phyloP scores from a whole-genome alignment of 2,329 filamentous ascomycete genomes.

The Fusarium sublunatum region DNA sequence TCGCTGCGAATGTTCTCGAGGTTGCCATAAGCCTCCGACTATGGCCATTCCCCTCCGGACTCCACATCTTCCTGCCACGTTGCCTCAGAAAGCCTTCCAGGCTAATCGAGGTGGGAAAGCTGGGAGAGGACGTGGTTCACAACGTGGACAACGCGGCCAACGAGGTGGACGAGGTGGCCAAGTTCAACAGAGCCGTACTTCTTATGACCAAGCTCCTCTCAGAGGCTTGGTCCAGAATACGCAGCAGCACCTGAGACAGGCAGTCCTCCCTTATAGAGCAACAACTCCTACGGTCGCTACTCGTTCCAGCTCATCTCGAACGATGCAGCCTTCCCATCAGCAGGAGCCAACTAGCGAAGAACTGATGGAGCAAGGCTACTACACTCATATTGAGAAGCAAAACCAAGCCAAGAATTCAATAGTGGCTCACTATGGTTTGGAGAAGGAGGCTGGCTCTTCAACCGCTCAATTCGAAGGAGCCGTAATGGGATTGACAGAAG shows the following conservation, averaged over 20 bases:
- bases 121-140: not conserved
- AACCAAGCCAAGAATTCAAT: not conserved
- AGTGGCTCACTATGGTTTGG: not conserved
- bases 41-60: not conserved
- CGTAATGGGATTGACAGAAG: not conserved
- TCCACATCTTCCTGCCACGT: not conserved
- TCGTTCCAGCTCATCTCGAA: not conserved
- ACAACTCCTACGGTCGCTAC: not conserved
- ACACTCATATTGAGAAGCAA: not conserved
- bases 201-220: not conserved
- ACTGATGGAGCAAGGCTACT: slow-evolving; percentile 53
- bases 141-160: not conserved
- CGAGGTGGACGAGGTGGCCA: not conserved
- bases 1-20: slow-evolving; percentile 28
- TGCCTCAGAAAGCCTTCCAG: not conserved
- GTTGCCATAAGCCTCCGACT: slow-evolving; percentile 17
- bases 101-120: not conserved
- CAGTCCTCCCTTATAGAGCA: too few species aligned
- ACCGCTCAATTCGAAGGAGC: not conserved
- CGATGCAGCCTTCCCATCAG: not conserved
- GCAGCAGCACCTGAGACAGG: not conserved
- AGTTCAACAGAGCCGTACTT: not conserved
- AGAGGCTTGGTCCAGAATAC: not conserved
- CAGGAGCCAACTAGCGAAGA: slow-evolving; percentile 62
- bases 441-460: not conserved